These are phyloP conservation scores for Rhizoclosmatium globosum DNA, from an alignment of 192 early-diverging fungal genomes.

Conservation along the genomic window DNA sequence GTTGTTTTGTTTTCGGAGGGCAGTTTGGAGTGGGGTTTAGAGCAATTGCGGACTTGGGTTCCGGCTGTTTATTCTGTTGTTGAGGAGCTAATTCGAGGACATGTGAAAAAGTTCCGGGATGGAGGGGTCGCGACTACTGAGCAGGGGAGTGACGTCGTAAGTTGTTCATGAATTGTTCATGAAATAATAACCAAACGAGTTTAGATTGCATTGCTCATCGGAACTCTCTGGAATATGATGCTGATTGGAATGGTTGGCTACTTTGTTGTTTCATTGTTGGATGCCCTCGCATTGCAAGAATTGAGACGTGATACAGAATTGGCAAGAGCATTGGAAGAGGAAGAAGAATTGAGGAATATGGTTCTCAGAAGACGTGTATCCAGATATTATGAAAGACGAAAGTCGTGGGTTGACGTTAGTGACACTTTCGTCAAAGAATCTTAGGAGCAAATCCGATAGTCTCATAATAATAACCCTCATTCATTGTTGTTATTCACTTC, in stretches of 20 bases:
- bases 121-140: neutral
- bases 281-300: conserved; percentile 82
- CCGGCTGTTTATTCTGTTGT: neutral
- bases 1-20: conserved; percentile 86
- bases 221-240: conserved; percentile 80
- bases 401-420: too few relatives aligned
- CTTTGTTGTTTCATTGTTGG: conserved; percentile 84
- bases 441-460: too few relatives aligned
- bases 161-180: neutral
- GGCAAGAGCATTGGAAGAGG: neutral
- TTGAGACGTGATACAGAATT: conserved; percentile 47
- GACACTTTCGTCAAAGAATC: too few relatives aligned
- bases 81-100: neutral
- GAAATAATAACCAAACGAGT: neutral
- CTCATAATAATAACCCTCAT: too few relatives aligned
- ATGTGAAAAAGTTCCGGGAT: neutral
- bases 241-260: conserved; percentile 84
- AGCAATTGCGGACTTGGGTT: neutral
- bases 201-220: conserved; percentile 59
- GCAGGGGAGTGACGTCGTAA: neutral
- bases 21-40: conserved; percentile 54
- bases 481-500: too few relatives aligned
- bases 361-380: too few relatives aligned
- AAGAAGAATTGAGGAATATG: too few relatives aligned
- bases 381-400: too few relatives aligned